Conservation (phyloP, 345 rosid genomes). For the Salix purpurea region DNA sequence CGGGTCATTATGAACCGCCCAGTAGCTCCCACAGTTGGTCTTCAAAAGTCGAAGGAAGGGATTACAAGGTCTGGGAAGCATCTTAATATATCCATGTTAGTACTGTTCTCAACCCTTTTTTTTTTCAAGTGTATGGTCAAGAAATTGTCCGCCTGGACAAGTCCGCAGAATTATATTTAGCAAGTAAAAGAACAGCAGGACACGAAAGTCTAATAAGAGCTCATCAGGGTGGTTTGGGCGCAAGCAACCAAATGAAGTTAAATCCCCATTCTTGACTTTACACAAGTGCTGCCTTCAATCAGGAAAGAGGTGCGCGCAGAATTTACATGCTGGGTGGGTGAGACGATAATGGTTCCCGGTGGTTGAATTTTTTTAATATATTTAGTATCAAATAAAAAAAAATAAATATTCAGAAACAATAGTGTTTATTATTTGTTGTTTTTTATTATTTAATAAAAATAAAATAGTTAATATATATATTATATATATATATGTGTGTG, state of each 20-base stretch:
- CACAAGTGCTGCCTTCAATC: background rate
- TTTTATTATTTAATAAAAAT: too few relatives aligned
- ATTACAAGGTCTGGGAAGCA: conserved; percentile 91
- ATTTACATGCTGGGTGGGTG: too few relatives aligned
- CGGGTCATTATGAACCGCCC: conserved; percentile 77
- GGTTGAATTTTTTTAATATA: too few relatives aligned
- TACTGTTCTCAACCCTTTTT: background rate
- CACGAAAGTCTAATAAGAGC: background rate
- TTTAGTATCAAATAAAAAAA: too few relatives aligned
- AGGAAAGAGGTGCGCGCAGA: too few relatives aligned
- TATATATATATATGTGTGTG: too few relatives aligned
- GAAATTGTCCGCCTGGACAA: background rate
- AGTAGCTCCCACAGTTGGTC: conserved; percentile 58
- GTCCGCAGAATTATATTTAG: background rate
- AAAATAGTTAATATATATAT: too few relatives aligned
- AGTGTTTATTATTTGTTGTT: too few relatives aligned
- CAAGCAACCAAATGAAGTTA: background rate
- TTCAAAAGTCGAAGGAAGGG: conserved; percentile 56
- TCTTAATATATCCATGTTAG: conserved; percentile 25
- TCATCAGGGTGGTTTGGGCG: background rate
- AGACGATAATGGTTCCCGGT: too few relatives aligned
- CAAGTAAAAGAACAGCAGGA: background rate
- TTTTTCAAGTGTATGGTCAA: background rate
- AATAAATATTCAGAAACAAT: too few relatives aligned
- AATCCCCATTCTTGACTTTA: background rate